Percentiles rank a stretch among this genome's conserved stretches.
Conservation (phyloP, 805 yeast genomes). For the Metschnikowia noctiluminum region DNA sequence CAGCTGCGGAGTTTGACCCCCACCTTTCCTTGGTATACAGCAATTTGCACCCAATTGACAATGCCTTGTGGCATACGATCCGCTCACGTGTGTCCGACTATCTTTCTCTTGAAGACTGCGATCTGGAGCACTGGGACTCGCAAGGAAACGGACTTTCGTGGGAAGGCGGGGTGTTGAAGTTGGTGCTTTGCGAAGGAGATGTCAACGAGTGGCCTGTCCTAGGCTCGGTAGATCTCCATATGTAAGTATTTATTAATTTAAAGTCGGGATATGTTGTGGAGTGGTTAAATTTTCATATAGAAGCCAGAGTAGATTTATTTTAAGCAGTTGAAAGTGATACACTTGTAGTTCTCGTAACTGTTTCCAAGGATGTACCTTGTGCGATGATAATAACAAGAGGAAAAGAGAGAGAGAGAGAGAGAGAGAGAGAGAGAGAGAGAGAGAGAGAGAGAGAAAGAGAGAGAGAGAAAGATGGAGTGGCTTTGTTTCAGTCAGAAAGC, state of each 20-base stretch:
- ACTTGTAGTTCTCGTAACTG: too few species aligned
- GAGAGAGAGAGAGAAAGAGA: too few species aligned
- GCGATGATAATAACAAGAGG: too few species aligned
- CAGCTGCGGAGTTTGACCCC: slow-evolving; percentile 56
- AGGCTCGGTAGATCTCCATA: slow-evolving; percentile 48
- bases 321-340: too few species aligned
- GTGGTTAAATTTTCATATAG: too few species aligned
- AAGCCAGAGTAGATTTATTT: not conserved
- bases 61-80: slow-evolving; percentile 60
- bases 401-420: too few species aligned
- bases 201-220: slow-evolving; percentile 64
- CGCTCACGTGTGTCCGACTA: slow-evolving; percentile 65
- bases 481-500: too few species aligned
- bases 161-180: slow-evolving; percentile 65
- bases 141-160: slow-evolving; percentile 47
- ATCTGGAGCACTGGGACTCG: slow-evolving; percentile 30
- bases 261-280: not conserved
- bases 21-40: slow-evolving; percentile 73
- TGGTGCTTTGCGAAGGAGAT: slow-evolving; percentile 71
- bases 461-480: too few species aligned
- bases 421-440: too few species aligned
- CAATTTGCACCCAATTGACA: slow-evolving; percentile 59
- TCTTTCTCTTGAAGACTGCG: slow-evolving; percentile 47
- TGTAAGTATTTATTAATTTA: not conserved
- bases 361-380: too few species aligned